Evolutionary conservation across 83 land plant genomes (phyloP).

Genomic region (Diphasiastrum complanatum): DNA sequence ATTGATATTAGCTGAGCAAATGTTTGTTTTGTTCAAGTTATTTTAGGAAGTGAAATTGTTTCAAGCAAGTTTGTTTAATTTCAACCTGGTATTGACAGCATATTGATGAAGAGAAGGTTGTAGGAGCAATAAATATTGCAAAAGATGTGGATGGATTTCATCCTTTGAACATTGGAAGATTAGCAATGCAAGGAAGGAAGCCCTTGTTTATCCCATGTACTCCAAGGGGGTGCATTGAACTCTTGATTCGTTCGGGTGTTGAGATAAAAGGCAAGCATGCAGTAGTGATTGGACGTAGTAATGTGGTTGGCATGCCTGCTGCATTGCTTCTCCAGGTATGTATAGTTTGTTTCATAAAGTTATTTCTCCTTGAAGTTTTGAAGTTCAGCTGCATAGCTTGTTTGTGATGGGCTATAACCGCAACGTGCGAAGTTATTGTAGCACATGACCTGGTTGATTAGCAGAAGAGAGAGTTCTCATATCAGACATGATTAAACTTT

Average conservation of each 20-base stretch:
- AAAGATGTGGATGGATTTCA: conserved; percentile 36
- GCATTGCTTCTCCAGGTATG: conserved; percentile 28
- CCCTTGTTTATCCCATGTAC: conserved; percentile 12
- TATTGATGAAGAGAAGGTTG: conserved; percentile 20
- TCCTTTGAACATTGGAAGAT: not conserved
- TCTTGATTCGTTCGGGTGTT: conserved; percentile 7
- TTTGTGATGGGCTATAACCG: no score
- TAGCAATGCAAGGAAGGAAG: not conserved
- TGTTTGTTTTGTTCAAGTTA: not conserved
- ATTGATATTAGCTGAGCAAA: not conserved
- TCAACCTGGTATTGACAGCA: conserved; percentile 17
- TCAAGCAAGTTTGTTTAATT: not conserved
- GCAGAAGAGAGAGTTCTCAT: no score
- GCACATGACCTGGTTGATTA: no score
- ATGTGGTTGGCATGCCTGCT: conserved; percentile 26
- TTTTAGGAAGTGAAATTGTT: not conserved
- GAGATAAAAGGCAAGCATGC: conserved; percentile 17
- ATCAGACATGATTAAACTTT: no score
- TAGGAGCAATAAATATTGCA: conserved; percentile 27
- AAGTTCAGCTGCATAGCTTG: no score
- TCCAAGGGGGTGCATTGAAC: conserved; percentile 24
- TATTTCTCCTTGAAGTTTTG: no score
- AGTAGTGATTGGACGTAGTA: conserved; percentile 23
- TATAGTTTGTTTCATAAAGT: no score
- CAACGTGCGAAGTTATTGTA: no score